phyloP scores from a whole-genome alignment of 1,284 basidiomycete species.

The Wolfiporia cocos region DNA sequence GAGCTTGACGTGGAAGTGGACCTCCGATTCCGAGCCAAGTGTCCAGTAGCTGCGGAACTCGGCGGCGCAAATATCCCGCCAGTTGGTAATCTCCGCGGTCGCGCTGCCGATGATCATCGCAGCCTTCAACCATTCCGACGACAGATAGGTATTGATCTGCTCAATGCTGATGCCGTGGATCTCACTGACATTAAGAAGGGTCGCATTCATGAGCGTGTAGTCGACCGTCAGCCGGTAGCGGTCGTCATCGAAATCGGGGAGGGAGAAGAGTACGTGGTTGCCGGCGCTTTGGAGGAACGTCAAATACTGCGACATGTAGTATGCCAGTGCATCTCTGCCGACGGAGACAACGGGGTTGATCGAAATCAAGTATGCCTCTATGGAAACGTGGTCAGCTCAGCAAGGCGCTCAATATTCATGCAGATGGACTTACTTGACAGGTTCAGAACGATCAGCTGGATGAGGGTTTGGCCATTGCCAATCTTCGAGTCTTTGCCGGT shows the following conservation, averaged over 20 bases:
- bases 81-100: conserved; percentile 4
- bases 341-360: conserved; percentile 5
- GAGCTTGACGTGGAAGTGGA: conserved; percentile 22
- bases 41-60: conserved; percentile 20
- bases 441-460: conserved; percentile 20
- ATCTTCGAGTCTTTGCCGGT: conserved; percentile 17
- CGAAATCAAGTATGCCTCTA: conserved; percentile 9
- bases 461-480: conserved; percentile 15
- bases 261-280: conserved; percentile 23
- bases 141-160: conserved; percentile 25
- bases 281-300: conserved; percentile 20
- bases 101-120: conserved; percentile 13
- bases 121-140: conserved; percentile 24
- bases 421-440: conserved; percentile 9
- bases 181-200: conserved; percentile 9
- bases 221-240: conserved; percentile 14
- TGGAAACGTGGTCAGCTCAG: neutral
- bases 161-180: conserved; percentile 21
- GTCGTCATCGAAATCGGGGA: conserved; percentile 25
- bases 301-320: conserved; percentile 19
- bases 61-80: conserved; percentile 18
- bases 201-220: conserved; percentile 14
- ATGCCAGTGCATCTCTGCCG: conserved; percentile 12
- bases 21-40: conserved; percentile 8
- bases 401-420: too few species aligned